phyloP scores from a whole-genome alignment of 1,284 basidiomycete species.

The Xerocomus nothofagi region DNA sequence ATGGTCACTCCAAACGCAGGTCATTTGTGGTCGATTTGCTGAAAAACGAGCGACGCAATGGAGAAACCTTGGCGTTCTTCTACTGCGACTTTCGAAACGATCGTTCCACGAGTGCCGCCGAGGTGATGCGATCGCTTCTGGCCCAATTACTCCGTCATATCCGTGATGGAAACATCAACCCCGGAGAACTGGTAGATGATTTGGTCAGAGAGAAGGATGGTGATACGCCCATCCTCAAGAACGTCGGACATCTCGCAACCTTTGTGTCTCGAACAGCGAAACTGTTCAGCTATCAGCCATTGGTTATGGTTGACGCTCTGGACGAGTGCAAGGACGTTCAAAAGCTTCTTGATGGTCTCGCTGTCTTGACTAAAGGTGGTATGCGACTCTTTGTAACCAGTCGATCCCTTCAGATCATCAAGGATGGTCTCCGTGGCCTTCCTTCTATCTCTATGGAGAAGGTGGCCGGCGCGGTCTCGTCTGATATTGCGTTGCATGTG shows the following conservation, averaged over 20 bases:
- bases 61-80: slow-evolving; percentile 4
- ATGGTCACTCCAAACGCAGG: slow-evolving; percentile 1
- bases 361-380: neutral
- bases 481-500: slow-evolving; percentile 13
- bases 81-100: slow-evolving; percentile 11
- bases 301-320: slow-evolving; percentile 12
- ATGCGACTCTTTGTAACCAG: slow-evolving; percentile 16
- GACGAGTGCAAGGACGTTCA: slow-evolving; percentile 14
- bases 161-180: neutral
- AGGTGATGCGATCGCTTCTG: slow-evolving; percentile 13
- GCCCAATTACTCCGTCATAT: slow-evolving; percentile 8
- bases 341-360: slow-evolving; percentile 2
- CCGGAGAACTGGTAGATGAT: neutral
- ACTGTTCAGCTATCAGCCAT: neutral
- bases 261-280: neutral
- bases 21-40: slow-evolving; percentile 8
- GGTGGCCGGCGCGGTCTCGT: slow-evolving; percentile 1
- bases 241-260: neutral
- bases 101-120: neutral
- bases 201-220: slow-evolving; percentile 1
- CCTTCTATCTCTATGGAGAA: slow-evolving; percentile 6
- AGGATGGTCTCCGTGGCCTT: slow-evolving; percentile 1
- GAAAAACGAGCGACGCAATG: neutral
- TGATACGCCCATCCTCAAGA: neutral
- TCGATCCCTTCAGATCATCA: slow-evolving; percentile 8